phyloP scores from a whole-genome alignment of 768 basidiomycete genomes.

The Boletus rex-veris region DNA sequence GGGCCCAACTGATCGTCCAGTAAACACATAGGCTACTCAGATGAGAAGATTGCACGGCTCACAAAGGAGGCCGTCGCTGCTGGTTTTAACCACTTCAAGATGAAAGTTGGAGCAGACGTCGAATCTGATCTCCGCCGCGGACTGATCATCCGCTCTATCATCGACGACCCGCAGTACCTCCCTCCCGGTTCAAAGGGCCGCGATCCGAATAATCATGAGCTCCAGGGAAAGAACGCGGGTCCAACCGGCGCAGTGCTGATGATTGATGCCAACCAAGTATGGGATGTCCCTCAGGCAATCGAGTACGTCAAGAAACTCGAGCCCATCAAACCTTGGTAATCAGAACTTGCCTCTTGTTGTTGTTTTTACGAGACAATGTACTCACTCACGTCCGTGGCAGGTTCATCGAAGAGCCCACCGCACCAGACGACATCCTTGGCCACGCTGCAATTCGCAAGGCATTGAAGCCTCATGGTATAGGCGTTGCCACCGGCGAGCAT shows the following conservation, averaged over 20 bases:
- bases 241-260: slow-evolving; percentile 92
- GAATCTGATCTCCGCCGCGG: slow-evolving; percentile 85
- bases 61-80: slow-evolving; percentile 80
- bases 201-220: slow-evolving; percentile 56
- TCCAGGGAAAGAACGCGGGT: slow-evolving; percentile 89
- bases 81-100: slow-evolving; percentile 99
- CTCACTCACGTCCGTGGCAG: slow-evolving; percentile 32
- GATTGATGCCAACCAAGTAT: slow-evolving; percentile 97
- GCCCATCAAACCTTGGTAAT: slow-evolving; percentile 83
- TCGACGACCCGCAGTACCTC: slow-evolving; percentile 86
- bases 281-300: slow-evolving; percentile 91
- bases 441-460: slow-evolving; percentile 83
- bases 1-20: slow-evolving; percentile 5
- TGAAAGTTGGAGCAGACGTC: slow-evolving; percentile 90
- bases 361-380: neutral
- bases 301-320: slow-evolving; percentile 82
- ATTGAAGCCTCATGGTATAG: slow-evolving; percentile 78
- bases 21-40: slow-evolving; percentile 63
- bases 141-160: slow-evolving; percentile 86
- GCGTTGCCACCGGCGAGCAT: slow-evolving; percentile 95
- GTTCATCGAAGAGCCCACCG: slow-evolving; percentile 98
- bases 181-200: slow-evolving; percentile 55
- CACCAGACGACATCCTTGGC: slow-evolving; percentile 90
- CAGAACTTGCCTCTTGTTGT: neutral
- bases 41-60: slow-evolving; percentile 85